Evolutionary conservation across 306 rosid genomes (phyloP).

Genomic region (Dalbergia cochinchinensis): DNA sequence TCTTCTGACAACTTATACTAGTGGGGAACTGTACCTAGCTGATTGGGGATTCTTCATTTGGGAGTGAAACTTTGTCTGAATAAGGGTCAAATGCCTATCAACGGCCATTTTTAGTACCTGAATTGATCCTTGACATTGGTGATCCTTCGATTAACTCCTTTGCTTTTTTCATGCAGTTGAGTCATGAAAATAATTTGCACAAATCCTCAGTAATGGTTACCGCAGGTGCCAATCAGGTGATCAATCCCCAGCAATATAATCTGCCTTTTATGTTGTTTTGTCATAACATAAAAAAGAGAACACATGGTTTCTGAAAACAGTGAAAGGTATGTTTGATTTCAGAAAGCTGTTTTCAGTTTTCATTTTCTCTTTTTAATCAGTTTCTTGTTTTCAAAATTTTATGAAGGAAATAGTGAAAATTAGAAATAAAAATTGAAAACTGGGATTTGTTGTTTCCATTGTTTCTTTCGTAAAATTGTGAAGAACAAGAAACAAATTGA

Average conservation of each 20-base stretch:
- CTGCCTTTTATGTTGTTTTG: constrained; percentile 25
- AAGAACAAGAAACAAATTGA: too few relatives aligned
- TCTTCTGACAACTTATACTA: constrained; percentile 12
- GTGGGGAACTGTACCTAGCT: constrained; percentile 15
- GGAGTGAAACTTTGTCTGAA: not conserved
- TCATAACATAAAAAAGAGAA: not conserved
- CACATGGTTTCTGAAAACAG: constrained; percentile 24
- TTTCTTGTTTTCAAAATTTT: too few relatives aligned
- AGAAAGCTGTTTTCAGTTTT: too few relatives aligned
- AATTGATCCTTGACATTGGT: constrained; percentile 21
- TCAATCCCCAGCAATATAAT: constrained; percentile 33
- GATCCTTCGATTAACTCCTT: constrained; percentile 16
- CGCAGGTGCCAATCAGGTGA: constrained; percentile 99
- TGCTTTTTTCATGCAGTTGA: constrained; percentile 66
- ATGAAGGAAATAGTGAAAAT: too few relatives aligned
- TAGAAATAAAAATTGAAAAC: too few relatives aligned
- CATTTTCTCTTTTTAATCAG: too few relatives aligned
- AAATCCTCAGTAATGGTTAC: constrained; percentile 98
- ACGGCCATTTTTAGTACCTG: not conserved
- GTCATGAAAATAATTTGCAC: constrained; percentile 73
- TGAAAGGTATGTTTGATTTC: not conserved
- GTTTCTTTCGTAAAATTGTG: too few relatives aligned
- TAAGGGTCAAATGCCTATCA: constrained; percentile 1
- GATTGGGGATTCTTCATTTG: constrained; percentile 8
- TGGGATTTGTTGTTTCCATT: too few relatives aligned